Conservation (phyloP, 2,329 filamentous ascomycete genomes). For the Graphilbum fragrans region DNA sequence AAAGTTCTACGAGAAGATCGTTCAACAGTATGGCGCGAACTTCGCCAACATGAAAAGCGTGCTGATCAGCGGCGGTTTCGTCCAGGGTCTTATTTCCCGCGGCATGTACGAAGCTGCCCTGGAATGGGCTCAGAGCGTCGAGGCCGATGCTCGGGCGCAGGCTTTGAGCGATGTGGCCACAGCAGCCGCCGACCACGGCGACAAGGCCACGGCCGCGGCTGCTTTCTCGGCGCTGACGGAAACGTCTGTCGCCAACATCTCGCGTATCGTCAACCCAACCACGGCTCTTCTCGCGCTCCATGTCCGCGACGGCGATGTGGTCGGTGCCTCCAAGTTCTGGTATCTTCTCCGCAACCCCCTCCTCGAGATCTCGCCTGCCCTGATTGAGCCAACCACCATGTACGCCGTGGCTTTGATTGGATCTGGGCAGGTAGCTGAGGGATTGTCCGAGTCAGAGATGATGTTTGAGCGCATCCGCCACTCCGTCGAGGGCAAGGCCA, state of each 20-base stretch:
- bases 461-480: constrained; percentile 80
- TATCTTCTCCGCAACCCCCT: constrained; percentile 53
- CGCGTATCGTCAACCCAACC: constrained; percentile 4
- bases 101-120: constrained; percentile 64
- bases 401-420: constrained; percentile 80
- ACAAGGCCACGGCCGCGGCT: constrained; percentile 53
- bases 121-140: constrained; percentile 55
- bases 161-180: constrained; percentile 65
- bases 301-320: constrained; percentile 68
- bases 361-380: constrained; percentile 45
- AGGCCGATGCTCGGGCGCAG: constrained; percentile 41
- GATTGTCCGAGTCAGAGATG: constrained; percentile 62
- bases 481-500: constrained; percentile 27
- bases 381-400: constrained; percentile 85
- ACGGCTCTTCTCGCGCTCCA: constrained; percentile 72
- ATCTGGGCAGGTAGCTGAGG: constrained; percentile 73
- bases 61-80: constrained; percentile 61
- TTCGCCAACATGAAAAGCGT: constrained; percentile 55
- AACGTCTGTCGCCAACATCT: constrained; percentile 49
- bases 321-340: constrained; percentile 72
- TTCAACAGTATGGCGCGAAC: constrained; percentile 46
- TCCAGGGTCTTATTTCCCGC: constrained; percentile 62
- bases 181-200: constrained; percentile 67
- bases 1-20: constrained; percentile 75
- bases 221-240: constrained; percentile 49